Percentiles rank a stretch among this genome's conserved stretches.
These are phyloP conservation scores for Vitellaria paradoxa DNA, from an alignment of 179 eudicot genomes.

Conservation along the genomic window DNA sequence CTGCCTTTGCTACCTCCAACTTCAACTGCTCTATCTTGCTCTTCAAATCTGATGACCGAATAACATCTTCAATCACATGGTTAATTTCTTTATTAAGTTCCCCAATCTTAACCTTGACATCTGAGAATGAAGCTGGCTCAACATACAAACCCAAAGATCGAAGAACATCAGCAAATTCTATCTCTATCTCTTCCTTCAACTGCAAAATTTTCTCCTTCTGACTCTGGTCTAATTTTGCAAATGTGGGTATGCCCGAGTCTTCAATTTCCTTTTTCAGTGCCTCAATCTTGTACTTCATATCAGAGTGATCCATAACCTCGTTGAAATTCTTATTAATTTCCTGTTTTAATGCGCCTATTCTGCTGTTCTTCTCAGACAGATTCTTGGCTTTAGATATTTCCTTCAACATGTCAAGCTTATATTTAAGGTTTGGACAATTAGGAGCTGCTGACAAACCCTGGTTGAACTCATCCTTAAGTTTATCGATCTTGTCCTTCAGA, in stretches of 20 bases:
- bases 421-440: conserved; percentile 52
- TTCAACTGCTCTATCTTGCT: conserved; percentile 57
- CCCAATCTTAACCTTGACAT: conserved; percentile 33
- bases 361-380: conserved; percentile 37
- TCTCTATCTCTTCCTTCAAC: conserved; percentile 46
- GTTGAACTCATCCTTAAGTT: conserved; percentile 55
- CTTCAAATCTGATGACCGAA: conserved; percentile 60
- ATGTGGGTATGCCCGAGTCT: conserved; percentile 43
- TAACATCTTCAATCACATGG: conserved; percentile 49
- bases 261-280: conserved; percentile 56
- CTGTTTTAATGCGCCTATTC: conserved; percentile 36
- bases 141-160: conserved; percentile 48
- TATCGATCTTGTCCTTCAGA: conserved; percentile 51
- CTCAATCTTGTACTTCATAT: conserved; percentile 53
- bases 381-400: conserved; percentile 58
- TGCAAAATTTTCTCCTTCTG: conserved; percentile 49
- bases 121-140: conserved; percentile 15
- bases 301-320: conserved; percentile 27
- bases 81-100: conserved; percentile 49
- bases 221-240: conserved; percentile 39
- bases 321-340: conserved; percentile 37
- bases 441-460: conserved; percentile 58
- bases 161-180: conserved; percentile 41
- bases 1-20: conserved; percentile 48
- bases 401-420: conserved; percentile 69